Percentiles rank a stretch among this genome's conserved stretches.
Conservation (phyloP, 129 eudicot species). For the Chrysanthemum makinoi region DNA sequence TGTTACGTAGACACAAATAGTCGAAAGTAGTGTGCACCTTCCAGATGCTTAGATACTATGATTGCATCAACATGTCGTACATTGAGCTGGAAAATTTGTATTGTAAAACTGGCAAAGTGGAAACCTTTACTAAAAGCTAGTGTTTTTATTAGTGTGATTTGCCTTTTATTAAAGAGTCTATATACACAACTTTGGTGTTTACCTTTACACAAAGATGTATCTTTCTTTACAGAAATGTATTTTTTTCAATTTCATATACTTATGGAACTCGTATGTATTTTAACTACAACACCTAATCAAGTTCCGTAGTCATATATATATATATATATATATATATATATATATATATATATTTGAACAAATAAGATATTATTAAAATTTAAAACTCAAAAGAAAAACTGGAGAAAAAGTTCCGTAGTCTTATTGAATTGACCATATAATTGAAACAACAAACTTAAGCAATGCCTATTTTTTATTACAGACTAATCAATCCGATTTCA, state of each 20-base stretch:
- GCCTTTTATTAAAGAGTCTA: conserved; percentile 14
- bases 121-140: conserved; percentile 23
- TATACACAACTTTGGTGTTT: conserved; percentile 20
- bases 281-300: no score
- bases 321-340: no score
- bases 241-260: background rate
- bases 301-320: no score
- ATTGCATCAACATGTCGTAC: conserved; percentile 21
- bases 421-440: no score
- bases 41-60: conserved; percentile 15
- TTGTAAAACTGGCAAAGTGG: conserved; percentile 29
- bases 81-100: conserved; percentile 11
- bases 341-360: no score
- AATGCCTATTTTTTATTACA: no score
- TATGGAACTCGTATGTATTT: no score
- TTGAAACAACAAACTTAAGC: no score
- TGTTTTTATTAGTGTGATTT: background rate
- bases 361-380: no score
- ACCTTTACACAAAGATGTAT: conserved; percentile 22
- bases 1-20: background rate
- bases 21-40: background rate
- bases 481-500: no score
- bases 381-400: no score
- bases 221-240: background rate
- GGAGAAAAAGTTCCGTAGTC: no score